phyloP scores from a whole-genome alignment of 1,139 yeast species.

The Blastobotrys arbuscula region DNA sequence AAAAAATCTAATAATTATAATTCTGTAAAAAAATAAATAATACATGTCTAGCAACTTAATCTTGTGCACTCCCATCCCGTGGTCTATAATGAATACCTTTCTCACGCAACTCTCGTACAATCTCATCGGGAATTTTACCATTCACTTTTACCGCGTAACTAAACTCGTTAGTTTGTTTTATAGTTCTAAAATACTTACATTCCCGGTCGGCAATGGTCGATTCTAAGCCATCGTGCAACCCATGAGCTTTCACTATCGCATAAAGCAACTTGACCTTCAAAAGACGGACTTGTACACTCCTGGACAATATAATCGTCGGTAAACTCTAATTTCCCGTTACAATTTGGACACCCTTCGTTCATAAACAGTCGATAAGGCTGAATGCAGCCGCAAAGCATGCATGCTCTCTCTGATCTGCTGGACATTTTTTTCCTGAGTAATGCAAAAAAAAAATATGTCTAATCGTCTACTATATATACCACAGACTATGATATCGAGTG shows the following conservation, averaged over 20 bases:
- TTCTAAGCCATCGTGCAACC: constrained; percentile 97
- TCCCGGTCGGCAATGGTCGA: constrained; percentile 85
- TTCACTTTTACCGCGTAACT: constrained; percentile 80
- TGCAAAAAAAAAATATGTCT: too few species aligned
- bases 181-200: constrained; percentile 36
- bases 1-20: too few species aligned
- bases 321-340: constrained; percentile 77
- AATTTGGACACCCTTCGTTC: constrained; percentile 92
- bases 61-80: constrained; percentile 92
- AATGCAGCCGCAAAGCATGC: constrained; percentile 93
- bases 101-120: constrained; percentile 62
- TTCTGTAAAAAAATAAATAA: not conserved
- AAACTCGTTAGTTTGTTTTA: constrained; percentile 1
- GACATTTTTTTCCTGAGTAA: constrained; percentile 47
- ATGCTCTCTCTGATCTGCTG: constrained; percentile 79
- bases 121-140: constrained; percentile 87
- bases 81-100: constrained; percentile 85
- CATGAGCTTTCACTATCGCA: constrained; percentile 84
- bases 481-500: too few species aligned
- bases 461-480: too few species aligned
- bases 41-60: constrained; percentile 27
- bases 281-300: constrained; percentile 94
- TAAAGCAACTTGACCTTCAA: constrained; percentile 91
- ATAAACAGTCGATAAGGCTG: constrained; percentile 70
- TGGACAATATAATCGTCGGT: constrained; percentile 78